Evolutionary conservation across 1,284 basidiomycete genomes (phyloP).

Genomic region (Golubevia sp.): DNA sequence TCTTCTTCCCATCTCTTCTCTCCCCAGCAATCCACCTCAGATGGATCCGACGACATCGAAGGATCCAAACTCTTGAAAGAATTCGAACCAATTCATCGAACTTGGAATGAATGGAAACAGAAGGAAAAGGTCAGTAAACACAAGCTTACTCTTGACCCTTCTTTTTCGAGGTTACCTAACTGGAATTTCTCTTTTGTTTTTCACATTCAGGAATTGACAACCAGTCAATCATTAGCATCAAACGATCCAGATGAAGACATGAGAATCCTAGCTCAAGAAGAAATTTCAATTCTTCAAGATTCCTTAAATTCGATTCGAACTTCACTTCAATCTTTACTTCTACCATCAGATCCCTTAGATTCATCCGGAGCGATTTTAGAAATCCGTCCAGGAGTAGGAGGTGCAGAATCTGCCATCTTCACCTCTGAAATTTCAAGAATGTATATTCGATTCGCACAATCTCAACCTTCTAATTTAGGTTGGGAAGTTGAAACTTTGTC

Average conservation of each 20-base stretch:
- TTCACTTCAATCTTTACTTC: slow-evolving; percentile 73
- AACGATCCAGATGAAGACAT: slow-evolving; percentile 71
- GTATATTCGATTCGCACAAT: slow-evolving; percentile 74
- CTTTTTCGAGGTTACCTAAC: background rate
- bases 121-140: slow-evolving; percentile 64
- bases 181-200: background rate
- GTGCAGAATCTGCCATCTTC: slow-evolving; percentile 85
- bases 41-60: too few relatives aligned
- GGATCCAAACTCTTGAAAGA: slow-evolving; percentile 63
- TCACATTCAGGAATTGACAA: background rate
- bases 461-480: background rate
- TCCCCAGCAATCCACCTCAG: too few relatives aligned
- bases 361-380: slow-evolving; percentile 81
- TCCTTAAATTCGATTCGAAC: slow-evolving; percentile 66
- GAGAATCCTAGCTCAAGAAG: slow-evolving; percentile 75
- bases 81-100: slow-evolving; percentile 66
- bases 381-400: slow-evolving; percentile 89
- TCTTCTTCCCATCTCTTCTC: too few relatives aligned
- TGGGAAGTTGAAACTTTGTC: slow-evolving; percentile 46
- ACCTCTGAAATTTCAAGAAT: slow-evolving; percentile 78
- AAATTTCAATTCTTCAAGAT: slow-evolving; percentile 68
- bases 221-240: slow-evolving; percentile 24
- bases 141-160: background rate
- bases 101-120: slow-evolving; percentile 66
- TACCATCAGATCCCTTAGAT: slow-evolving; percentile 72